These are phyloP conservation scores for Aspergillus saccharolyticus DNA, from an alignment of 495 filamentous ascomycete genomes.

Conservation along the genomic window DNA sequence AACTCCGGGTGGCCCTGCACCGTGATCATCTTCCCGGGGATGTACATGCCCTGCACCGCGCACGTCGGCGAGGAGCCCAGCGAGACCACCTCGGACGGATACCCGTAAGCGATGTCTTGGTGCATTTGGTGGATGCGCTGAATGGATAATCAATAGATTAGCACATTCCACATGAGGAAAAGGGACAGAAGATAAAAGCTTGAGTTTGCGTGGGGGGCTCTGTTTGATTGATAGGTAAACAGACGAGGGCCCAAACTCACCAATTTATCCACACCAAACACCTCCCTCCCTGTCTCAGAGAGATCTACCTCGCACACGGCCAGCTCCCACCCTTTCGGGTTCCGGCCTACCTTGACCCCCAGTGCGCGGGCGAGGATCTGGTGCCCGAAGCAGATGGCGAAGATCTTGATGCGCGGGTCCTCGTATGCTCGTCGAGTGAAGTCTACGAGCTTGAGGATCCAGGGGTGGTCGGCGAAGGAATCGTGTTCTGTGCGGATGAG, in stretches of 20 bases:
- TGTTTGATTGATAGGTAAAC: not conserved
- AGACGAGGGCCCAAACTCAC: conserved; percentile 46
- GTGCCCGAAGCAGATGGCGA: conserved; percentile 89
- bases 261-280: conserved; percentile 66
- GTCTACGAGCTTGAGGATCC: conserved; percentile 71
- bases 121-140: conserved; percentile 90
- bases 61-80: conserved; percentile 66
- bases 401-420: conserved; percentile 56
- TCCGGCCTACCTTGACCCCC: conserved; percentile 61
- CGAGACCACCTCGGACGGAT: conserved; percentile 55
- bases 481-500: conserved; percentile 41
- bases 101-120: conserved; percentile 65
- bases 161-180: too few relatives aligned
- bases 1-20: conserved; percentile 95
- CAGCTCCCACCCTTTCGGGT: conserved; percentile 72
- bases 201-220: too few relatives aligned
- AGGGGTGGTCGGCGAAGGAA: conserved; percentile 63
- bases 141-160: not conserved
- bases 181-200: too few relatives aligned
- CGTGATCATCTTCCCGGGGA: conserved; percentile 59
- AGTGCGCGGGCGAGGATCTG: conserved; percentile 81
- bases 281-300: conserved; percentile 62
- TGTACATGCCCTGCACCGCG: conserved; percentile 76
- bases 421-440: conserved; percentile 56
- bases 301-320: conserved; percentile 66